A percentile compares a stretch with the other conserved stretches of the same genome.
Conservation (phyloP, 495 filamentous ascomycete genomes). For the Cudoniella acicularis region DNA sequence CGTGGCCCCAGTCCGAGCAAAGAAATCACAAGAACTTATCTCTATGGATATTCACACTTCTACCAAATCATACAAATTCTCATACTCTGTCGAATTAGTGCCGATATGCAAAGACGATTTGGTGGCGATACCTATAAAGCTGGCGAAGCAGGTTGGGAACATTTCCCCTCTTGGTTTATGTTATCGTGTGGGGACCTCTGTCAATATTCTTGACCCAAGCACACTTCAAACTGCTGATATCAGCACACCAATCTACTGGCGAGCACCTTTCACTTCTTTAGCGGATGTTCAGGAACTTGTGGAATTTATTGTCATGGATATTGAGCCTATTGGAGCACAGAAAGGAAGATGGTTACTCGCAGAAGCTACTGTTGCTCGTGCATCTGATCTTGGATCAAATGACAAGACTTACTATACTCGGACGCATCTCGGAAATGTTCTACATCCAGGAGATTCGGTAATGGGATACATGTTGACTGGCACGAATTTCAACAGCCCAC, state of each 20-base stretch:
- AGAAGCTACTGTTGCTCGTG: slow-evolving; percentile 81
- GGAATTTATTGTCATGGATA: slow-evolving; percentile 94
- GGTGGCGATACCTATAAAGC: slow-evolving; percentile 82
- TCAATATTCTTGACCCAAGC: slow-evolving; percentile 85
- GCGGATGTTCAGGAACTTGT: slow-evolving; percentile 81
- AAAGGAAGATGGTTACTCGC: slow-evolving; percentile 82
- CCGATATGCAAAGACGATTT: slow-evolving; percentile 97
- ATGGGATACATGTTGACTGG: slow-evolving; percentile 87
- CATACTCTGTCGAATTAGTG: slow-evolving; percentile 78
- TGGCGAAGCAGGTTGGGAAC: slow-evolving; percentile 81
- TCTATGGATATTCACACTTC: slow-evolving; percentile 89
- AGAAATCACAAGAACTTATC: slow-evolving; percentile 88
- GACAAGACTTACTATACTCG: slow-evolving; percentile 80
- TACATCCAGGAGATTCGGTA: slow-evolving; percentile 87
- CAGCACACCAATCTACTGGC: slow-evolving; percentile 78
- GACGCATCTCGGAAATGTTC: slow-evolving; percentile 83
- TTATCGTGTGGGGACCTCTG: slow-evolving; percentile 79
- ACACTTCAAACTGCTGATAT: slow-evolving; percentile 90
- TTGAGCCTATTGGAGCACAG: slow-evolving; percentile 69
- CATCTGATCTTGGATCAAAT: slow-evolving; percentile 85
- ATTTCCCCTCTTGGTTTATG: slow-evolving; percentile 81
- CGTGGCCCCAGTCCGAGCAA: slow-evolving; percentile 71
- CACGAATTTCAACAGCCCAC: slow-evolving; percentile 83
- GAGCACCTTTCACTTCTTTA: slow-evolving; percentile 75
- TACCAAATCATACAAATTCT: slow-evolving; percentile 88